Conservation (phyloP, 495 filamentous ascomycete genomes). For the Physcia stellaris region DNA sequence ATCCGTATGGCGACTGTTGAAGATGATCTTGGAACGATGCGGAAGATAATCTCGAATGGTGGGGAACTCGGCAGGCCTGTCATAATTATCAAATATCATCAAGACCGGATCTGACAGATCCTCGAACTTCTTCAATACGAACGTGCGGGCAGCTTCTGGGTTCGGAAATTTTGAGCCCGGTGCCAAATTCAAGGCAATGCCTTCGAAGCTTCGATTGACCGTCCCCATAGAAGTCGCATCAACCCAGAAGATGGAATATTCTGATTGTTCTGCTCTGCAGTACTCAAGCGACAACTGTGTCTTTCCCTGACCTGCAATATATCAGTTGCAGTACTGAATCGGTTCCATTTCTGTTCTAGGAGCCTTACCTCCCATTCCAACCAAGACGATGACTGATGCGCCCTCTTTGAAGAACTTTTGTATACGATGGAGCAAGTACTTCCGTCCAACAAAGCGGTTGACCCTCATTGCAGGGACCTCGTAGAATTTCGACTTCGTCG, state of each 20-base stretch:
- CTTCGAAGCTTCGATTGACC: neutral
- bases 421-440: too few relatives aligned
- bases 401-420: too few relatives aligned
- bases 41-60: constrained; percentile 5
- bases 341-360: too few relatives aligned
- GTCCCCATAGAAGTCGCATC: neutral
- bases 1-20: too few relatives aligned
- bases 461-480: too few relatives aligned
- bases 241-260: constrained; percentile 17
- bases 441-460: too few relatives aligned
- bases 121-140: constrained; percentile 11
- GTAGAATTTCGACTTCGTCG: too few relatives aligned
- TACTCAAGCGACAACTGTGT: constrained; percentile 23
- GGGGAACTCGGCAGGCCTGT: constrained; percentile 16
- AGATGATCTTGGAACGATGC: too few relatives aligned
- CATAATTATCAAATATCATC: constrained; percentile 24
- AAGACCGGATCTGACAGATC: constrained; percentile 14
- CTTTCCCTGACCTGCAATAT: constrained; percentile 24
- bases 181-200: neutral
- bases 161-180: neutral
- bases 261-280: constrained; percentile 12
- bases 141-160: constrained; percentile 4
- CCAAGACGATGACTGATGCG: too few relatives aligned
- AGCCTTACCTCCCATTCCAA: too few relatives aligned
- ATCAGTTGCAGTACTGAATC: too few relatives aligned